Evolutionary conservation across 805 yeast genomes (phyloP), one percentile per base, ranked within the genome.

Genomic region (Candida coquimbonensis): DNA sequence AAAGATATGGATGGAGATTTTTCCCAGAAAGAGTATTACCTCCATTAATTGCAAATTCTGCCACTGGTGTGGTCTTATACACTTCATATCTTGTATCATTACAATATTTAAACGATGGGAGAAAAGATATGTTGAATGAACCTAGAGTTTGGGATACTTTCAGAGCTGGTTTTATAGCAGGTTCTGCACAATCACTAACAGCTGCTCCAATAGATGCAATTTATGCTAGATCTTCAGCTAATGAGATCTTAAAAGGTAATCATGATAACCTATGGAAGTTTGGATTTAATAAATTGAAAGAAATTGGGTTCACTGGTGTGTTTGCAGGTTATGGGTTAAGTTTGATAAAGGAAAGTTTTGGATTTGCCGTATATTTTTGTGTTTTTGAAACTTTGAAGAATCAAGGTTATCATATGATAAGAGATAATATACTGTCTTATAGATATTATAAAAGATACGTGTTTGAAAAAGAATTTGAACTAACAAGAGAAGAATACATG

Each of bases 141-240:
- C 59, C 60, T 0, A 42, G 51, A 14, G 69, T 74, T 1, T 58
- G 68, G 46, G 88, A 86, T 53, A 80, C 88, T 0, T 58, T 87
- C 64, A 63, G 79, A 40, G 87, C 96, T 0, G 98, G 98, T 0
- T 79, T 82, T 46, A 52, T 87, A 0, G 96, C 96, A 0, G 97
- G 97, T 1, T 79, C 83, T 0, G 79, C 81, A 24, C 96, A 93
- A 55, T 84, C 95, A n/a, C 66, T 87, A 16, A 90, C 87, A 0
- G 96, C 96, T 2, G 91, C 96, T 2, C 98, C 98, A 0, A 72
- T 91, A 5, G 97, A 91, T 64, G 96, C 97, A 8, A 79, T 91
- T 4, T 85, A 83, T 57, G 78, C 95, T 2, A 72, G 97, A 53
- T 86, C 90, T 52, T 74, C 81, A 2, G 82, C 87, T 6, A 77